Percentiles rank a stretch among this genome's conserved stretches.
Conservation (phyloP, 2,329 filamentous ascomycete genomes). For the Aspergillus neoniger region DNA sequence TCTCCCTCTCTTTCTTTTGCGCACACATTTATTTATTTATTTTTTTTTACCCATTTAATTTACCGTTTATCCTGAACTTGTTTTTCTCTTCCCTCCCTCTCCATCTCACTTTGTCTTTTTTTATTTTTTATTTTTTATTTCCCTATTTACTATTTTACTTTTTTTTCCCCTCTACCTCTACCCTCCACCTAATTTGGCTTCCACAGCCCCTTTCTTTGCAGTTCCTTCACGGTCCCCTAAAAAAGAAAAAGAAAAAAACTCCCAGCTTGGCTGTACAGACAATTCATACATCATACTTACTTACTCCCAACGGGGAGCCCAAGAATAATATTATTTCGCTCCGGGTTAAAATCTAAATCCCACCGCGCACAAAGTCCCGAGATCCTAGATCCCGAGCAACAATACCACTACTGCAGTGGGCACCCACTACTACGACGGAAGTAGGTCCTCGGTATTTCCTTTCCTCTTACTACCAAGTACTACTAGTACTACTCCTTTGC, state of each 20-base stretch:
- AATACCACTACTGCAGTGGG: slow-evolving; percentile 9
- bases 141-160: slow-evolving; percentile 9
- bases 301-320: slow-evolving; percentile 3
- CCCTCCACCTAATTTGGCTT: slow-evolving; percentile 2
- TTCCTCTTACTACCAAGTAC: not conserved
- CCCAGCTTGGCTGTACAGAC: too few relatives aligned
- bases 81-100: slow-evolving; percentile 12
- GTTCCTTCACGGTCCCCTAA: slow-evolving; percentile 4
- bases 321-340: slow-evolving; percentile 3
- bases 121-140: slow-evolving; percentile 1
- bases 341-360: not conserved
- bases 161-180: not conserved
- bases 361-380: slow-evolving; percentile 19
- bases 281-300: not conserved
- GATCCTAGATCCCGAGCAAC: slow-evolving; percentile 20
- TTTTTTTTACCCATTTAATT: slow-evolving; percentile 5
- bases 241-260: slow-evolving; percentile 12
- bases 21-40: not conserved
- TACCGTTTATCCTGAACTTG: slow-evolving; percentile 5
- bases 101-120: not conserved
- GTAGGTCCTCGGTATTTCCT: slow-evolving; percentile 3
- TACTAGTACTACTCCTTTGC: not conserved
- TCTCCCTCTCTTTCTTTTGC: not conserved
- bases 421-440: not conserved
- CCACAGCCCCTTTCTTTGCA: slow-evolving; percentile 10